These are phyloP conservation scores for Zoysia matrella DNA, from an alignment of 202 grass and related monocot genomes.

Conservation along the genomic window DNA sequence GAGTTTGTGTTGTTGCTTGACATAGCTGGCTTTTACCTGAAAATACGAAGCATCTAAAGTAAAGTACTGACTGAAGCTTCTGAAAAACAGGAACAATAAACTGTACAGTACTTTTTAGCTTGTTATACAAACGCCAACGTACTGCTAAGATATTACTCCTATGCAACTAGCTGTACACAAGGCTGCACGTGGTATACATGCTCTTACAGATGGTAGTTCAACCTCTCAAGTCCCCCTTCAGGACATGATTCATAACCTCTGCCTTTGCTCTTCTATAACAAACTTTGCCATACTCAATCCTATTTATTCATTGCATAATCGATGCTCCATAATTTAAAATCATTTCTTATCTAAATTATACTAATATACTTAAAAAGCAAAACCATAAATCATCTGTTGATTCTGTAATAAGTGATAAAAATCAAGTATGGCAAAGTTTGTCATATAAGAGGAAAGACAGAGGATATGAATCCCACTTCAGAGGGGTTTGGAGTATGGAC, in stretches of 20 bases:
- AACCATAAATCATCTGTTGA: no score
- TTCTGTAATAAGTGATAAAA: no score
- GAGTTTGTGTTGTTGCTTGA: not conserved
- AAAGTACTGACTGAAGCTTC: not conserved
- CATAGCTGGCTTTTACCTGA: not conserved
- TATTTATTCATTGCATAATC: no score
- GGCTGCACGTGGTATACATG: constrained; percentile 30
- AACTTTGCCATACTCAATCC: no score
- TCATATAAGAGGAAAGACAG: not conserved
- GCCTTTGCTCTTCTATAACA: no score
- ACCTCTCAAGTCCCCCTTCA: constrained; percentile 1
- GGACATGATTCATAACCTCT: not conserved
- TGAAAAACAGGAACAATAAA: not conserved
- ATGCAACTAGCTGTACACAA: constrained; percentile 48
- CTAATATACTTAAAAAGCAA: no score
- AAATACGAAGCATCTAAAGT: not conserved
- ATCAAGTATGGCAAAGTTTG: not conserved
- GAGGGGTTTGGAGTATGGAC: not conserved
- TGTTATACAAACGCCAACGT: not conserved
- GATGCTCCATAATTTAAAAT: no score
- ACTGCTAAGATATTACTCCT: not conserved
- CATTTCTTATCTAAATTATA: no score
- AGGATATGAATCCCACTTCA: not conserved
- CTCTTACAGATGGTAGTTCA: constrained; percentile 30
- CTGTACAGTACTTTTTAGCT: not conserved